These are phyloP conservation scores for Somion occarium DNA, from an alignment of 1,284 basidiomycete genomes.

Conservation along the genomic window DNA sequence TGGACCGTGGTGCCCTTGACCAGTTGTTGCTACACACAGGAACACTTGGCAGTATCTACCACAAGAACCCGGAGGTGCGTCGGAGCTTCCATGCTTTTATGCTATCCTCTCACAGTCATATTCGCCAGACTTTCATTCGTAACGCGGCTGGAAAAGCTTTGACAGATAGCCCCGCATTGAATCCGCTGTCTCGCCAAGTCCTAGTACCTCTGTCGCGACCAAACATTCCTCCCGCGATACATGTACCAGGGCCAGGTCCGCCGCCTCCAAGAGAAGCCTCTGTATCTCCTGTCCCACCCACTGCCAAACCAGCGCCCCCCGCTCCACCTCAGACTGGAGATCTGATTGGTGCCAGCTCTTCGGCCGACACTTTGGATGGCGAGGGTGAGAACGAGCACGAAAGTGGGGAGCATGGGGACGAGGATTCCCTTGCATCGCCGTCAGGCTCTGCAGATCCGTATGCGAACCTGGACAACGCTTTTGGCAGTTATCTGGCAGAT, in stretches of 20 bases:
- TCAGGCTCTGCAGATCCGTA: slow-evolving; percentile 54
- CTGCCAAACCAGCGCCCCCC: slow-evolving; percentile 7
- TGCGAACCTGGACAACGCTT: slow-evolving; percentile 67
- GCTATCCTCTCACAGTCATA: background rate
- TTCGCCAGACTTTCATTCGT: slow-evolving; percentile 73
- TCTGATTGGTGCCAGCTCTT: slow-evolving; percentile 14
- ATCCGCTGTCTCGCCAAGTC: slow-evolving; percentile 65
- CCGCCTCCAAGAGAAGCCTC: slow-evolving; percentile 34
- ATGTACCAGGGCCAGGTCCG: slow-evolving; percentile 65
- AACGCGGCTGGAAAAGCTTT: slow-evolving; percentile 72
- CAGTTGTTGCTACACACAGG: slow-evolving; percentile 81
- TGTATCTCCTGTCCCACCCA: slow-evolving; percentile 4
- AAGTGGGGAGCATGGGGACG: too few species aligned
- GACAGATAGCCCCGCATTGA: slow-evolving; percentile 73
- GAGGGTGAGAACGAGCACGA: slow-evolving; percentile 24
- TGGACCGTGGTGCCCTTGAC: slow-evolving; percentile 94
- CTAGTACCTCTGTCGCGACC: slow-evolving; percentile 58
- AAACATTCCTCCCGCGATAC: slow-evolving; percentile 44
- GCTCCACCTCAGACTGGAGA: slow-evolving; percentile 11
- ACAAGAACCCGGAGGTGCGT: slow-evolving; percentile 82
- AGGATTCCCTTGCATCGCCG: slow-evolving; percentile 15
- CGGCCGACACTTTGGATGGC: slow-evolving; percentile 25
- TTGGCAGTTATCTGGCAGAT: slow-evolving; percentile 62
- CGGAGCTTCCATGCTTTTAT: background rate
- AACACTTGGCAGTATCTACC: slow-evolving; percentile 82